A percentile compares a stretch with the other conserved stretches of the same genome.
Conservation (phyloP, 2,329 filamentous ascomycete genomes). For the Penicillium sp. region DNA sequence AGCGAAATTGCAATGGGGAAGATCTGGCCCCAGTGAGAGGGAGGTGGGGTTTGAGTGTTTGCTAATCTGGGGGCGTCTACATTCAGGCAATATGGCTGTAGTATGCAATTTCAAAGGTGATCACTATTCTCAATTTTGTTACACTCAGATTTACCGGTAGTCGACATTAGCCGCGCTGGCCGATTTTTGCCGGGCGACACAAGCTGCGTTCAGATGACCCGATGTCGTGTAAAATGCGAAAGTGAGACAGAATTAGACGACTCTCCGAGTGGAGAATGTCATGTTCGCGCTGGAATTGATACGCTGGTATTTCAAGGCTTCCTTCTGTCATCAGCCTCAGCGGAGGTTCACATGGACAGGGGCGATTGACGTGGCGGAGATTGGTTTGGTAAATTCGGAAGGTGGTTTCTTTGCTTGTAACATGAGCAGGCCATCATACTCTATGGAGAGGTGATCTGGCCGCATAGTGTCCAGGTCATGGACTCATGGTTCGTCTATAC, state of each 20-base stretch:
- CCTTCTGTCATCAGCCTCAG: slow-evolving; percentile 17
- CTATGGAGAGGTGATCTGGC: not conserved
- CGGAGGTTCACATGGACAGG: slow-evolving; percentile 16
- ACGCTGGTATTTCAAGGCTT: not conserved
- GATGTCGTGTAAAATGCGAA: slow-evolving; percentile 8
- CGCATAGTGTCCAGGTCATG: not conserved
- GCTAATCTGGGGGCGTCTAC: not conserved
- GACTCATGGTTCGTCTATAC: slow-evolving; percentile 4
- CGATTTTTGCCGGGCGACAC: slow-evolving; percentile 3
- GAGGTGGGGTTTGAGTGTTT: not conserved
- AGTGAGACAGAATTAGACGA: slow-evolving; percentile 14
- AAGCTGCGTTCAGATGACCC: slow-evolving; percentile 20
- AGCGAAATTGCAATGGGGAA: slow-evolving; percentile 15
- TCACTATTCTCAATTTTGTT: not conserved
- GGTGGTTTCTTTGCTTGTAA: slow-evolving; percentile 3
- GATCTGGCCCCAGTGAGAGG: slow-evolving; percentile 3
- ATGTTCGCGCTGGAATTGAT: slow-evolving; percentile 3
- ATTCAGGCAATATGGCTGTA: slow-evolving; percentile 1
- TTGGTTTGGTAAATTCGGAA: slow-evolving; percentile 7
- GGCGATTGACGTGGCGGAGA: slow-evolving; percentile 20
- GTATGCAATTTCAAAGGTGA: slow-evolving; percentile 7
- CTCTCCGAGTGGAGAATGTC: not conserved
- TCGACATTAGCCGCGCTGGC: slow-evolving; percentile 18
- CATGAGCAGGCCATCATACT: not conserved
- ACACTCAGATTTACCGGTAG: not conserved